These are phyloP conservation scores for Gleditsia sinensis DNA, from an alignment of 306 rosid species.

Conservation along the genomic window DNA sequence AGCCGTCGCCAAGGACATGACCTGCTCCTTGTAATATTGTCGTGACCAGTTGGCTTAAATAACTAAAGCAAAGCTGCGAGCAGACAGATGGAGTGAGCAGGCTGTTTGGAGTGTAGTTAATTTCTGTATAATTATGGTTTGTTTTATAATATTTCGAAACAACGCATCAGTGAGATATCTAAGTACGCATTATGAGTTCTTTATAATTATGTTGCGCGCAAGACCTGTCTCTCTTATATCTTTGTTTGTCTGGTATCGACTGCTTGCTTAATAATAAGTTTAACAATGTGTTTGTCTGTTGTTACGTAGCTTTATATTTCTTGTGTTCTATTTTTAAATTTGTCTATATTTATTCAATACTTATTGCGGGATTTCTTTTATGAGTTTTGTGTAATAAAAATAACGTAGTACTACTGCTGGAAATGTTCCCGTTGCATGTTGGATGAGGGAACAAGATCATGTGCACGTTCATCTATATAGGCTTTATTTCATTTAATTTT, in stretches of 20 bases:
- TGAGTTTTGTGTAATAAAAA: background rate
- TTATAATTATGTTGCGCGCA: slow-evolving; percentile 43
- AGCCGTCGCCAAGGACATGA: slow-evolving; percentile 23
- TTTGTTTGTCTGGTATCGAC: slow-evolving; percentile 31
- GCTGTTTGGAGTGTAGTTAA: slow-evolving; percentile 51
- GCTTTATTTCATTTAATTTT: slow-evolving; percentile 23
- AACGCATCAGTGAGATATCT: slow-evolving; percentile 37
- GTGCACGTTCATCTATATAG: slow-evolving; percentile 60
- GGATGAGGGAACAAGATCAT: slow-evolving; percentile 67
- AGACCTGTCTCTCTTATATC: slow-evolving; percentile 36
- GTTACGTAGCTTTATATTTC: background rate
- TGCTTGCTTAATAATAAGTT: slow-evolving; percentile 41
- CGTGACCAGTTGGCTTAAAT: slow-evolving; percentile 30
- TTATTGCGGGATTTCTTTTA: slow-evolving; percentile 14
- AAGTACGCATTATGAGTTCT: slow-evolving; percentile 39
- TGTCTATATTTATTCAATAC: no score
- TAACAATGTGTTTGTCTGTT: slow-evolving; percentile 44
- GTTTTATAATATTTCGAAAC: slow-evolving; percentile 39
- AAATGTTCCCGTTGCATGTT: slow-evolving; percentile 42
- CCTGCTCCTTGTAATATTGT: slow-evolving; percentile 47
- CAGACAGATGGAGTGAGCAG: slow-evolving; percentile 54
- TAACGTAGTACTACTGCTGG: slow-evolving; percentile 47
- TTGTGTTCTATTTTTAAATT: background rate
- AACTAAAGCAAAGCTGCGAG: slow-evolving; percentile 35
- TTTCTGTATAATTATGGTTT: slow-evolving; percentile 49